Percentiles rank a stretch among this genome's conserved stretches.
These are phyloP conservation scores for Hemisphaericaspora lyxosophila DNA, from an alignment of 1,139 yeast species.

Conservation along the genomic window DNA sequence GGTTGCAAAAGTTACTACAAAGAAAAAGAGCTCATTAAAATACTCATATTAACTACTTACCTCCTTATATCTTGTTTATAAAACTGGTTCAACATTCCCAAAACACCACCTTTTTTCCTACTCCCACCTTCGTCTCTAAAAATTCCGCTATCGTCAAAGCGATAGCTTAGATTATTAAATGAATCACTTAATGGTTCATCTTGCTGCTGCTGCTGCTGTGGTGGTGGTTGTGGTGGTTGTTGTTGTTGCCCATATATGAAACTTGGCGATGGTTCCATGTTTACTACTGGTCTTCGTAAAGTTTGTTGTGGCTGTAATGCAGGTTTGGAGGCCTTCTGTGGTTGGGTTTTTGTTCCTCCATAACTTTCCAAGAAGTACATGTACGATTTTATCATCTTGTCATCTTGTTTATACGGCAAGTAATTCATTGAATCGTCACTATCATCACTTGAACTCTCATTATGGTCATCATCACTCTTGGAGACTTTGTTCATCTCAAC, in stretches of 20 bases:
- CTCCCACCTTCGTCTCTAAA: slow-evolving; percentile 23
- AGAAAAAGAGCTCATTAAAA: no score
- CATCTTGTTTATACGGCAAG: slow-evolving; percentile 48
- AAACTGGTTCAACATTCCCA: slow-evolving; percentile 81
- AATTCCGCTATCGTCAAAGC: slow-evolving; percentile 29
- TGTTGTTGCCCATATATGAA: slow-evolving; percentile 14
- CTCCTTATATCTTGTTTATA: slow-evolving; percentile 56
- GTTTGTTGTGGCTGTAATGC: slow-evolving; percentile 2
- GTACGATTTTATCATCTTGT: slow-evolving; percentile 90
- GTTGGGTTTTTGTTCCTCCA: slow-evolving; percentile 26
- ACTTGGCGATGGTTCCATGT: slow-evolving; percentile 7
- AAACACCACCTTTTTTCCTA: slow-evolving; percentile 53
- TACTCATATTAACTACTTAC: slow-evolving; percentile 4
- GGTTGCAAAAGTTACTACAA: no score
- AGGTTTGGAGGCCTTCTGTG: slow-evolving; percentile 2
- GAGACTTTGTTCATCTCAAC: slow-evolving; percentile 11
- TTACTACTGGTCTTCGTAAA: slow-evolving; percentile 2
- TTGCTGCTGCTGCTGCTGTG: neutral
- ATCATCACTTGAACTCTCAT: slow-evolving; percentile 25
- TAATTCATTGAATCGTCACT: slow-evolving; percentile 43
- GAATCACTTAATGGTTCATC: slow-evolving; percentile 23
- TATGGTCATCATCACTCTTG: slow-evolving; percentile 17
- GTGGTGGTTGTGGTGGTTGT: no score
- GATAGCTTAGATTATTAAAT: slow-evolving; percentile 30
- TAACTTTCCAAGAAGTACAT: slow-evolving; percentile 84